These are phyloP conservation scores for Hygrophorus russula DNA, from an alignment of 768 basidiomycete genomes.

Conservation along the genomic window DNA sequence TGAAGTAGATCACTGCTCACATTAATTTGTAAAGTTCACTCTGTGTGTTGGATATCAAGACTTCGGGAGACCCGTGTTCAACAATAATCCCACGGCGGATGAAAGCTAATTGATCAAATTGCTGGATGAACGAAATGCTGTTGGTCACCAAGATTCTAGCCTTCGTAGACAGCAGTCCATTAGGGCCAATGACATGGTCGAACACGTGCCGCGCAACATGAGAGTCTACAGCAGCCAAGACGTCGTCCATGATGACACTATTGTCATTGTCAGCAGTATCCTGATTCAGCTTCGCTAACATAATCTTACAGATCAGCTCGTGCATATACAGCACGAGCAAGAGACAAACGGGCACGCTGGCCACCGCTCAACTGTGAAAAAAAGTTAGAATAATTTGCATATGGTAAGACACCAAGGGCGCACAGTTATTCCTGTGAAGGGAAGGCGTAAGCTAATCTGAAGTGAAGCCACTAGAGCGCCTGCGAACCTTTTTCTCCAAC, in stretches of 20 bases:
- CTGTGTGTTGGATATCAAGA: constrained; percentile 46
- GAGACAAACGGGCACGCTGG: constrained; percentile 69
- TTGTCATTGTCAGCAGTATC: not conserved
- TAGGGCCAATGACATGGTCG: constrained; percentile 79
- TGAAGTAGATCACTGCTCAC: constrained; percentile 27
- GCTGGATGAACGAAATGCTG: constrained; percentile 68
- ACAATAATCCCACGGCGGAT: constrained; percentile 75
- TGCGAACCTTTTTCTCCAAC: constrained; percentile 73
- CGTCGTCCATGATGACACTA: constrained; percentile 80
- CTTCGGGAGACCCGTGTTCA: constrained; percentile 58
- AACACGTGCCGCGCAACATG: constrained; percentile 84
- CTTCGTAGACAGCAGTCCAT: constrained; percentile 72
- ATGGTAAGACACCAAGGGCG: not conserved
- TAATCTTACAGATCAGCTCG: constrained; percentile 70
- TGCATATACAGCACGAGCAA: constrained; percentile 86
- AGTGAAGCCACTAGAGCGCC: not conserved
- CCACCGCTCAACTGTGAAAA: constrained; percentile 60
- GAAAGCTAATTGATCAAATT: constrained; percentile 67
- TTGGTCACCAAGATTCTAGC: constrained; percentile 84
- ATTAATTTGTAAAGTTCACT: constrained; percentile 67
- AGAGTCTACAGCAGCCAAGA: constrained; percentile 77
- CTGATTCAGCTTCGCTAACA: too few relatives aligned
- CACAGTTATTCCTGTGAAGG: not conserved
- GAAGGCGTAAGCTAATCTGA: not conserved
- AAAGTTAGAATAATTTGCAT: not conserved